Percentiles rank a stretch among this genome's conserved stretches.
Evolutionary conservation across 805 yeast genomes (phyloP).

Genomic region (Ogataea salicorniae): DNA sequence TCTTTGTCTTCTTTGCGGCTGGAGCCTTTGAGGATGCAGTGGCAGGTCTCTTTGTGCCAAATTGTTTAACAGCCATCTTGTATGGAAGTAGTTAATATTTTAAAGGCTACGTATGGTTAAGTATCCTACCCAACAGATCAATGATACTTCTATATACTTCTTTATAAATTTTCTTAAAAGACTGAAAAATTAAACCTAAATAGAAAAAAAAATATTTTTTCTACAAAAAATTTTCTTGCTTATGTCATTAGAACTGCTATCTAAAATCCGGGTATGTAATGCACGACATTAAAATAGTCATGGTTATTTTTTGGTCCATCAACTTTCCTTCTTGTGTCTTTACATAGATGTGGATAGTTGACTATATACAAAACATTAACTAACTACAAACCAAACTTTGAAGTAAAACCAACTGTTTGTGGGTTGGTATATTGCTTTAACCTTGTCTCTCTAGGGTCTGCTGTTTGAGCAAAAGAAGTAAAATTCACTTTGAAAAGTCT

Average conservation of each 20-base stretch:
- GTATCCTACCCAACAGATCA: no score
- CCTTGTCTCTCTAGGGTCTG: conserved; percentile 9
- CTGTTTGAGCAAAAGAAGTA: conserved; percentile 19
- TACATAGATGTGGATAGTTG: background rate
- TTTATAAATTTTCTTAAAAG: background rate
- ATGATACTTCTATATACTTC: no score
- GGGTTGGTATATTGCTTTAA: conserved; percentile 21
- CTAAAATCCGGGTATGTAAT: no score
- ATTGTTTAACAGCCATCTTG: conserved; percentile 17
- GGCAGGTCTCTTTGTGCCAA: conserved; percentile 18
- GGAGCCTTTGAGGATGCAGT: conserved; percentile 1
- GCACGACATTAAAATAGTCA: no score
- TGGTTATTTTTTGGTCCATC: background rate
- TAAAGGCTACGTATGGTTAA: background rate
- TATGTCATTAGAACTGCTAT: no score
- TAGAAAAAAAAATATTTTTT: no score
- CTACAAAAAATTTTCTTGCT: no score
- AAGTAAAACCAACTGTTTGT: conserved; percentile 21
- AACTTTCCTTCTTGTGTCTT: background rate
- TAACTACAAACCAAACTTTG: conserved; percentile 9
- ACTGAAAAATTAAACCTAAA: background rate
- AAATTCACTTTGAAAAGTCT: conserved; percentile 12
- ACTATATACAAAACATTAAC: background rate
- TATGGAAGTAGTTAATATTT: background rate
- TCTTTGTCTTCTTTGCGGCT: conserved; percentile 13